Base-by-base conservation (phyloP, 139 green algal genomes). In the Haematococcus sp. region DNA sequence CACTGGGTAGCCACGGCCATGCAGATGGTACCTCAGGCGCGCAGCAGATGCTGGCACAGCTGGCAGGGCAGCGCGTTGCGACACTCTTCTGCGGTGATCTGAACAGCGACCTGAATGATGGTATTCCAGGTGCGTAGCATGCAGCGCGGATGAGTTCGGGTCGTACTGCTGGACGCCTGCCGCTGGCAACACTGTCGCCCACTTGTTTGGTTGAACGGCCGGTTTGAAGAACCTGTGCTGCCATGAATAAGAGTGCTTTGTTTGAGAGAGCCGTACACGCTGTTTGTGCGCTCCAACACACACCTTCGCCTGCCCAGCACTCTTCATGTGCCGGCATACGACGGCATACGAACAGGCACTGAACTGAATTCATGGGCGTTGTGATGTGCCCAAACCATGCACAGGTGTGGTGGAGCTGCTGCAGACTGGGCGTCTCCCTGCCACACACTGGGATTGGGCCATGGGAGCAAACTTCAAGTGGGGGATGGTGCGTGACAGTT, bases 31-130 rank as follows among this genome's bases (percentile, higher is more conserved):
- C 28, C 43, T 40, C 34, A 22, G 23, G 19, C 30, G 49, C 68
- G 74, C 66, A 80, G 30, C 69, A 77, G 51, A 5, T 56, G 55
- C 64, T 76, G n/a, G 44, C 51, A 23, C 63, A 68, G 7, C 68
- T 49, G 7, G 40, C 40, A 19, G 40, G 40, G 40, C 40, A 49
- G 40, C 40, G 40, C 40, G 11, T 86, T 25, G 68, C 85, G 2
- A 60, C 93, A 49, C 59, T 96, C 20, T 94, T 97, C 63, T 91
- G 85, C 61, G 92, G 92, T 31, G 92, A 97, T 75, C 71, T 97
- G 17, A 97, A 97, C 86, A 91, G 81, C 32, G 91, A 95, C 72
- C 68, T 96, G 3, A 95, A 96, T 80, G 84, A 94, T 69, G 92
- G 92, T 73, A 85, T 92, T n/a, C 89, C 90, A 40, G 92, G 88